Conservation (phyloP, 305 asterid genomes). For the Solanum hybrid region DNA sequence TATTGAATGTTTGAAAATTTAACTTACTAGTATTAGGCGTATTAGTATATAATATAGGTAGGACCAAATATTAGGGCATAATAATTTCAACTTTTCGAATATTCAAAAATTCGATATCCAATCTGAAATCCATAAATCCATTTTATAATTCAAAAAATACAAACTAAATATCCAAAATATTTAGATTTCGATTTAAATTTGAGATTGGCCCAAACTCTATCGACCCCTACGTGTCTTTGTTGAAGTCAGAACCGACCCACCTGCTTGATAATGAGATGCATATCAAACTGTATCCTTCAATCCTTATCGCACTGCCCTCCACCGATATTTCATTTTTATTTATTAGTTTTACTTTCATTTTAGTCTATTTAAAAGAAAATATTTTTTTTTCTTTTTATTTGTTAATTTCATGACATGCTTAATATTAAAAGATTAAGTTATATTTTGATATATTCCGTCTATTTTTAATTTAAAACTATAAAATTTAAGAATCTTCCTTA, state of each 20-base stretch:
- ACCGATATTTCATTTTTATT: neutral
- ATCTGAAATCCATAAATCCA: neutral
- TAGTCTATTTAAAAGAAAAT: neutral
- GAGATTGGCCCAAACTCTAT: neutral
- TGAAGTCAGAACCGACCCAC: neutral
- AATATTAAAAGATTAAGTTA: neutral
- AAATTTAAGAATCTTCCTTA: no score
- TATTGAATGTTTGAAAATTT: neutral
- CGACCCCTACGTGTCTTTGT: neutral
- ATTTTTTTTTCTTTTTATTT: neutral
- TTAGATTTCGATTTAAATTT: neutral
- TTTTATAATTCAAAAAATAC: neutral
- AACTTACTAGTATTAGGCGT: neutral
- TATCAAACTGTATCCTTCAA: neutral
- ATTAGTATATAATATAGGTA: neutral
- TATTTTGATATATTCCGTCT: neutral
- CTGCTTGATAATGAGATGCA: neutral
- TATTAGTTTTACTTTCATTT: neutral
- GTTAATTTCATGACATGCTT: neutral
- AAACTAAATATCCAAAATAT: neutral
- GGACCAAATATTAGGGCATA: neutral
- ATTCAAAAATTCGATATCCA: neutral
- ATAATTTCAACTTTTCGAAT: neutral
- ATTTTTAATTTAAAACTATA: neutral
- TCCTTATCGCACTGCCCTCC: neutral